A percentile compares a stretch with the other conserved stretches of the same genome.
These are phyloP conservation scores for Aureobasidium sp. DNA, from an alignment of 2,329 filamentous ascomycete genomes.

Conservation along the genomic window DNA sequence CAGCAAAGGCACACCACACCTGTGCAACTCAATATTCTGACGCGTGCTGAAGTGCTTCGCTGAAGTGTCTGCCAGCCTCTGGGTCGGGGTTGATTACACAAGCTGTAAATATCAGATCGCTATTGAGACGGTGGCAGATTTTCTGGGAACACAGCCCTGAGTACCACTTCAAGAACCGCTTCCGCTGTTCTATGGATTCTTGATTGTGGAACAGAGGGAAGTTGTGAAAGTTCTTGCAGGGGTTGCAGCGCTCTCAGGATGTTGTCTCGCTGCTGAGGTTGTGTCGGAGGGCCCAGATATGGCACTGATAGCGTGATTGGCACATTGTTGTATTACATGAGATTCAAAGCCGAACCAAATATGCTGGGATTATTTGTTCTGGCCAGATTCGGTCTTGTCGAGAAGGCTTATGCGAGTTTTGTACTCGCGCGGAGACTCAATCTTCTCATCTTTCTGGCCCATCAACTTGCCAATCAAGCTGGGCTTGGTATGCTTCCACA, in stretches of 20 bases:
- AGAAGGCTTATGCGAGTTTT: slow-evolving; percentile 49
- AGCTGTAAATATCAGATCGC: neutral
- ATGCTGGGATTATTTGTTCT: neutral
- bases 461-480: slow-evolving; percentile 33
- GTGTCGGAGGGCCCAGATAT: neutral
- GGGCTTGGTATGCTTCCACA: slow-evolving; percentile 57
- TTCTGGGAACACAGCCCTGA: neutral
- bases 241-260: too few species aligned
- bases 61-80: neutral
- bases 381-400: neutral
- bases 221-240: too few species aligned
- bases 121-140: neutral
- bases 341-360: neutral
- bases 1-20: neutral
- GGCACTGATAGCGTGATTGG: neutral
- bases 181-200: neutral
- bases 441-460: slow-evolving; percentile 47
- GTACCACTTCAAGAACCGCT: neutral
- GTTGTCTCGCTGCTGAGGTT: too few species aligned
- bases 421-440: slow-evolving; percentile 82
- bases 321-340: neutral
- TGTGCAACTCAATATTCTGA: neutral
- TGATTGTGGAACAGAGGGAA: too few species aligned
- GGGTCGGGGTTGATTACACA: neutral
- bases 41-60: neutral